phyloP scores from a whole-genome alignment of 2,329 filamentous ascomycete species.

The Microdochium paspali region DNA sequence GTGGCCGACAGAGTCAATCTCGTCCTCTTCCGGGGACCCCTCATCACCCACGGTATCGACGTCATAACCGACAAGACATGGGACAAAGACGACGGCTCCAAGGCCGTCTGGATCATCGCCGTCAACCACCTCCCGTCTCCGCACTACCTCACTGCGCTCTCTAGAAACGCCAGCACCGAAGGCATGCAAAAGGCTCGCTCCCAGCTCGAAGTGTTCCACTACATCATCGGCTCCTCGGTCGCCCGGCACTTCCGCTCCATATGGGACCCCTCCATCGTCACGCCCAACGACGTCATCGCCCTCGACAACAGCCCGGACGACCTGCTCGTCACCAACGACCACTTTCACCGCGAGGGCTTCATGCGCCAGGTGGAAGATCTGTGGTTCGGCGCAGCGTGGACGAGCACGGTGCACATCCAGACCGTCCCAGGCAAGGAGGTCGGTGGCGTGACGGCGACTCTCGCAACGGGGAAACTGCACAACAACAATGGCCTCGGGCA shows the following conservation, averaged over 20 bases:
- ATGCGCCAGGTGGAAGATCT: constrained; percentile 38
- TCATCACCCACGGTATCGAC: constrained; percentile 52
- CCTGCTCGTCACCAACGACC: constrained; percentile 53
- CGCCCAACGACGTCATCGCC: constrained; percentile 49
- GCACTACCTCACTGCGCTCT: constrained; percentile 14
- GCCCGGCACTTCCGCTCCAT: constrained; percentile 42
- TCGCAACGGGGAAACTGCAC: constrained; percentile 34
- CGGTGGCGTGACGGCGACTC: constrained; percentile 27
- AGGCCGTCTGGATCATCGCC: constrained; percentile 48
- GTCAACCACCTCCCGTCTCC: constrained; percentile 49
- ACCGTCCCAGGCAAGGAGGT: constrained; percentile 18
- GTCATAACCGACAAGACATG: constrained; percentile 37
- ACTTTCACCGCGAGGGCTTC: constrained; percentile 37
- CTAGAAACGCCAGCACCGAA: constrained; percentile 6
- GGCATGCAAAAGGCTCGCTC: constrained; percentile 33
- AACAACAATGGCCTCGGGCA: constrained; percentile 49
- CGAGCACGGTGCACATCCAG: constrained; percentile 35
- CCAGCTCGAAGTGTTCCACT: constrained; percentile 48
- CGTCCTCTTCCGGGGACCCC: constrained; percentile 39
- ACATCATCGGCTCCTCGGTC: constrained; percentile 31
- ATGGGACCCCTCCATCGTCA: constrained; percentile 39
- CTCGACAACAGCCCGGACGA: constrained; percentile 21
- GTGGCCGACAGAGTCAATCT: constrained; percentile 35
- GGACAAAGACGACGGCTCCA: constrained; percentile 12
- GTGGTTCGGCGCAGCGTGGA: constrained; percentile 32